Evolutionary conservation across 345 rosid genomes (phyloP), one percentile per base, ranked within the genome.

Genomic region (Triadica sebifera): DNA sequence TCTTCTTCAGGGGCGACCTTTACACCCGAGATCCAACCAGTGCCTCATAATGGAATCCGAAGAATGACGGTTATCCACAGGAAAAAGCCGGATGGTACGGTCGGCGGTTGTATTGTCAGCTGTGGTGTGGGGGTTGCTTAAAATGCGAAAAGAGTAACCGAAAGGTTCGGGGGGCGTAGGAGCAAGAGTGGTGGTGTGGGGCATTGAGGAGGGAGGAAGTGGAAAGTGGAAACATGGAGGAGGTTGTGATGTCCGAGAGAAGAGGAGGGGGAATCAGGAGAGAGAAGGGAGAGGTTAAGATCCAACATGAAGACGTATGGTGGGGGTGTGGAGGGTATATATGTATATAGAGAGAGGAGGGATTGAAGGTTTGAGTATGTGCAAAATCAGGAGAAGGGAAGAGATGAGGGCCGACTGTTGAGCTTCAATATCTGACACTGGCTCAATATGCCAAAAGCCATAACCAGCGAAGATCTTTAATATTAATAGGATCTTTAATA

Each of bases 21-120:
- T 65, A 51, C 74, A 69, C 16, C 78, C 71, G 45, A 84, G 84
- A 72, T 81, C 86, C 84, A 84, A 38, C 85, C 84, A 75, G 74
- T 73, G 70, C 69, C 55, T 70, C 73, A 38, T 43, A 16, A 70
- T 37, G 17, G 74, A 34, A 19, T 46, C 55, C 12, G 77, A 63
- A 46, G 74, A 72, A 16, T 25, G 63, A 15, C 75, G 67, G 41
- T 60, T 67, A 37, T 60, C 53, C 49, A 60, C 72, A 39, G 89
- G 91, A 66, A 84, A 89, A 12, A 87, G 78, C 84, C 78, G 84
- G 62, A 86, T 81, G 59, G 91, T 84, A 41, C 72, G 62, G 6
- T 38, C 79, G 34, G 34, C 58, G 17, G 41, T 8, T 70, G 12
- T 19, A 38, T 64, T 62, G 2, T 59, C 81, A 15, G 10, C 19